Base-by-base conservation (phyloP, 768 basidiomycete species). In the Kwoniella newhampshirensis region DNA sequence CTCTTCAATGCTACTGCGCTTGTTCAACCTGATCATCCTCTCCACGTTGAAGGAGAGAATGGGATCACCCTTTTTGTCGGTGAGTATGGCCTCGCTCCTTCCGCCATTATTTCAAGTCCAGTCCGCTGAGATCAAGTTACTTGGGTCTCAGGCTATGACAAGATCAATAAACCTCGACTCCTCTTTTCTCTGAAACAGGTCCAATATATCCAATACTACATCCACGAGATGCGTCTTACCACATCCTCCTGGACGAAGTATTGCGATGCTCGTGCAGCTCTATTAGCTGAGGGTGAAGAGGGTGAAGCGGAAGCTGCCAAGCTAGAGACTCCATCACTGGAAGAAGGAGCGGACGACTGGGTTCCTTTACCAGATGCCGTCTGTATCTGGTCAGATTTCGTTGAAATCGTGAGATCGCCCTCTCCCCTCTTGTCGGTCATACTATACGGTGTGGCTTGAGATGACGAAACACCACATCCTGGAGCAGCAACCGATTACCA, bases 151-250 rank as follows among this genome's bases (percentile, higher is more conserved):
- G 66, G 54, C 25, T 48, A 36, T 17, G 56, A 60, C 15, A 12
- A n/a, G n/a, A 43, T 58, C 15, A 62, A 47, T 41, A 53, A 51
- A 18, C 54, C 37, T 0, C 28, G 59, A 1, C 55, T 71, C 0
- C 51, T 67, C n/a, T 69, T 72, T 44, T 64, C 60, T 6, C 63
- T 70, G 26, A 53, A 51, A 23, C 75, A 76, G 54, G n/a, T 76
- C 11, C 60, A 74, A 46, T 76, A 71, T 45, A 45, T 76, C 0
- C 68, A 67, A 21, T 73, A 69, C 42, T 76, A 71, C 30, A 74
- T 74, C 30, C 63, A 66, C 35, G 59, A 65, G 12, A 62, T 66
- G 47, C 51, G 63, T 2, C 61, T 76, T 1, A 60, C 68, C 15
- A 54, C 68, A 17, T 62, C 70, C 1, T 53, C 43, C 1, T 58